Conservation (phyloP, 352 stramenopile genomes). For the Globisporangium viniferum region DNA sequence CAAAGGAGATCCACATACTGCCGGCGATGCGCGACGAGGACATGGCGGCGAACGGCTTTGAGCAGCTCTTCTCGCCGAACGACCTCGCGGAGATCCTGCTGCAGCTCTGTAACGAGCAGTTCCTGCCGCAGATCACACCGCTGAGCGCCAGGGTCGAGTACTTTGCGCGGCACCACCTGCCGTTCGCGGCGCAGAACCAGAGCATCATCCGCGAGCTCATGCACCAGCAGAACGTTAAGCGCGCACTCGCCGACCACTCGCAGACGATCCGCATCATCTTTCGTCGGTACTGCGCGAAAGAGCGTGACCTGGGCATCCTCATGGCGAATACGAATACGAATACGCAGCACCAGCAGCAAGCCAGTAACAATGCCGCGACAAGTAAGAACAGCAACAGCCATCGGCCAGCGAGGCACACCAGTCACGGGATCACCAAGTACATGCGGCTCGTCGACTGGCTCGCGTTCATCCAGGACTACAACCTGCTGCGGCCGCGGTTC, state of each 20-base stretch:
- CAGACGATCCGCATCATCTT: constrained; percentile 68
- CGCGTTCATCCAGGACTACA: constrained; percentile 70
- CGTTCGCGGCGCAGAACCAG: constrained; percentile 44
- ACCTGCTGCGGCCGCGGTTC: constrained; percentile 56
- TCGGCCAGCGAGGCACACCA: constrained; percentile 1
- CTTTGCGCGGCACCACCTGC: constrained; percentile 50
- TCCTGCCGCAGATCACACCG: constrained; percentile 43
- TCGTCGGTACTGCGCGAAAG: constrained; percentile 67
- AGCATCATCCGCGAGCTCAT: constrained; percentile 56
- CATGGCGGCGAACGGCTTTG: constrained; percentile 28
- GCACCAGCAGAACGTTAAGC: constrained; percentile 52
- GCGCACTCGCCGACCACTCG: constrained; percentile 46
- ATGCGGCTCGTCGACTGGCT: constrained; percentile 70
- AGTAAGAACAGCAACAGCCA: neutral
- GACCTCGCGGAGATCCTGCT: constrained; percentile 63
- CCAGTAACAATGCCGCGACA: neutral
- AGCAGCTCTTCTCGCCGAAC: constrained; percentile 59
- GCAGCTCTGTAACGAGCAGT: constrained; percentile 79
- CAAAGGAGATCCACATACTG: constrained; percentile 56
- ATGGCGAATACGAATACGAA: neutral
- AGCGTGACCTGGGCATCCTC: constrained; percentile 30
- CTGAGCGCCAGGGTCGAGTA: constrained; percentile 64
- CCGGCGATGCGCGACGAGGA: constrained; percentile 57
- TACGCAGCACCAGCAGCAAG: constrained; percentile 9
- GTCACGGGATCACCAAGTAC: constrained; percentile 55